Percentiles rank a stretch among this genome's conserved stretches.
Conservation (phyloP, 83 land plant genomes). For the Isoetes engelmannii region DNA sequence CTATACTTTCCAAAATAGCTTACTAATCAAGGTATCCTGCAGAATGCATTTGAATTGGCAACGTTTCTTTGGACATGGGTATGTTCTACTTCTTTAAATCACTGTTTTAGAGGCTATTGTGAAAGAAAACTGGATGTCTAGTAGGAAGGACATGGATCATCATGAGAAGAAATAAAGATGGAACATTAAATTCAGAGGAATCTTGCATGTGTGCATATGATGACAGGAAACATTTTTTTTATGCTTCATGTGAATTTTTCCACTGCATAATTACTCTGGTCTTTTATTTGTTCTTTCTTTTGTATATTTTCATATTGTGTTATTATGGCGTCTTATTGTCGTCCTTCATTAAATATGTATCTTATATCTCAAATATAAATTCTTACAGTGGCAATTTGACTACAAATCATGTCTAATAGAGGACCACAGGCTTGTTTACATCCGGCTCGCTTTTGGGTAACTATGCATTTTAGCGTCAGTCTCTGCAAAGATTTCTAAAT, state of each 20-base stretch:
- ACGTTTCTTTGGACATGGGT: slow-evolving; percentile 93
- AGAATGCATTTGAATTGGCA: slow-evolving; percentile 94
- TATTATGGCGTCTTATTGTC: not conserved
- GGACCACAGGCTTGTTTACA: not conserved
- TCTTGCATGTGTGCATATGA: too few species aligned
- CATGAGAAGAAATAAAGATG: too few species aligned
- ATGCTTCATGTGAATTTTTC: not conserved
- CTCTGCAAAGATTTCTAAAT: not conserved
- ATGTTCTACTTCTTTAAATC: slow-evolving; percentile 26
- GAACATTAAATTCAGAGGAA: too few species aligned
- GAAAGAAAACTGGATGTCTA: too few species aligned
- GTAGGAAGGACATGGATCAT: too few species aligned
- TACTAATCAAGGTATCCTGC: slow-evolving; percentile 23
- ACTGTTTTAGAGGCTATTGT: too few species aligned
- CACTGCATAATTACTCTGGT: not conserved
- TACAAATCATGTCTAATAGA: slow-evolving; percentile 7
- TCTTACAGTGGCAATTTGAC: slow-evolving; percentile 9
- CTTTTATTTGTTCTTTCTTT: not conserved
- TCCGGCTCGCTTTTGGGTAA: slow-evolving; percentile 3
- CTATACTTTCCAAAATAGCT: not conserved
- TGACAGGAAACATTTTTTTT: too few species aligned
- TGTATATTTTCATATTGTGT: not conserved
- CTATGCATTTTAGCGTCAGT: not conserved
- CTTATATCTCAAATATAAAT: not conserved
- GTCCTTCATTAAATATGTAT: not conserved